Evolutionary conservation across 2,329 filamentous ascomycete species (phyloP).

Genomic region (Xylariaceae sp.): DNA sequence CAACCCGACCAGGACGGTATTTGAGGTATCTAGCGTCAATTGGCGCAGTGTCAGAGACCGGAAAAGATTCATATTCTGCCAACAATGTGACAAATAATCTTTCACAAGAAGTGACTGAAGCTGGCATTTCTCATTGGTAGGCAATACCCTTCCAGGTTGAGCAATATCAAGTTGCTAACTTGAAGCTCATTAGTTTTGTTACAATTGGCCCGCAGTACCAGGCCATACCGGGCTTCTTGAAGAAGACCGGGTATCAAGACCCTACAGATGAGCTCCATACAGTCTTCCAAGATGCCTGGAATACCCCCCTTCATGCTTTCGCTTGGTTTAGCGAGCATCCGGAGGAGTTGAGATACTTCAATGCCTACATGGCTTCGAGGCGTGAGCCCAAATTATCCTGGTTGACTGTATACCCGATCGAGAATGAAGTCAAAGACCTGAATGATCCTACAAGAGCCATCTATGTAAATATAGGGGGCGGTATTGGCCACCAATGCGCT

Average conservation of each 20-base stretch:
- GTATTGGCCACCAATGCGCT: conserved; percentile 17
- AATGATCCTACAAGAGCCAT: background rate
- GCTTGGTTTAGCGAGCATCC: conserved; percentile 15
- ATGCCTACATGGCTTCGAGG: conserved; percentile 21
- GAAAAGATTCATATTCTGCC: no score
- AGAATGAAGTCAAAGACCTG: background rate
- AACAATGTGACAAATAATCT: no score
- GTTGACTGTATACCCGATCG: conserved; percentile 21
- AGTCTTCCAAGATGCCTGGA: conserved; percentile 17
- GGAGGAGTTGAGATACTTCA: conserved; percentile 16
- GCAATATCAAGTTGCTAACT: no score
- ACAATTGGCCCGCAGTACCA: conserved; percentile 9
- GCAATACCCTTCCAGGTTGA: no score
- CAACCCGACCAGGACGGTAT: no score
- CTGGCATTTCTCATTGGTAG: no score
- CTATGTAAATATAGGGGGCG: conserved; percentile 20
- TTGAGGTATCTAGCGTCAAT: no score
- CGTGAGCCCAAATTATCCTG: conserved; percentile 15
- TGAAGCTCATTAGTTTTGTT: conserved; percentile 12
- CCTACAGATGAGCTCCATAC: conserved; percentile 16
- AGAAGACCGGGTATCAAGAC: conserved; percentile 11
- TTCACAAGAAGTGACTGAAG: no score
- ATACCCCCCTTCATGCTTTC: conserved; percentile 11
- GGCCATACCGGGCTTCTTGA: conserved; percentile 9
- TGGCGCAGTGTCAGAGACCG: no score